Percentiles rank a stretch among this genome's conserved stretches.
These are phyloP conservation scores for Trametes cinnabarina DNA, from an alignment of 768 basidiomycete genomes.

Conservation along the genomic window DNA sequence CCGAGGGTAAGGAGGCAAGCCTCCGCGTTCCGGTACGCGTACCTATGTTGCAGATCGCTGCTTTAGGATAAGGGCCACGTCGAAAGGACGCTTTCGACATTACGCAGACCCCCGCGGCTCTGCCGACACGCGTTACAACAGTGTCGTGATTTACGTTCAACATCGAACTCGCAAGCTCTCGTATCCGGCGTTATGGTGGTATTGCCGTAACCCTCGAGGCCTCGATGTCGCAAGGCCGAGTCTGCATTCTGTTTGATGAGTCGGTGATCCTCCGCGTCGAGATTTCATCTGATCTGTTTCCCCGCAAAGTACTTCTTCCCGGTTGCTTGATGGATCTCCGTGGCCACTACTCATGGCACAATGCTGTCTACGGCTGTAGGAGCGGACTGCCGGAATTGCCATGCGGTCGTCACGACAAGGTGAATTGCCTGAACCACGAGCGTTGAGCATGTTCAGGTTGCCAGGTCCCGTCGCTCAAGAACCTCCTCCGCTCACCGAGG, in stretches of 20 bases:
- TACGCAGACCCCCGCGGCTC: background rate
- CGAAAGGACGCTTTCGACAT: background rate
- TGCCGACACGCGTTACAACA: background rate
- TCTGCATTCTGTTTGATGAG: background rate
- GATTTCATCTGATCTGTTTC: background rate
- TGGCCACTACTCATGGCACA: background rate
- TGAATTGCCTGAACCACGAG: background rate
- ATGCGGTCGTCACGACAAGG: conserved; percentile 3
- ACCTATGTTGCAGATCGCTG: conserved; percentile 7
- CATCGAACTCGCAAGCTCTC: background rate
- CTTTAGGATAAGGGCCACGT: conserved; percentile 8
- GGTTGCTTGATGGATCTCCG: background rate
- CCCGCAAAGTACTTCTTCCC: background rate
- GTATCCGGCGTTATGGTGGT: conserved; percentile 9
- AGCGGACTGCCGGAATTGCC: background rate
- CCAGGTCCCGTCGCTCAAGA: background rate
- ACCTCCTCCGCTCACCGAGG: background rate
- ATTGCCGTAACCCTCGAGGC: background rate
- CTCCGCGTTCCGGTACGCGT: conserved; percentile 8
- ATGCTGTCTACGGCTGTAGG: background rate
- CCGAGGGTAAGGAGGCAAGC: conserved; percentile 3
- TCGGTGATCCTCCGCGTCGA: background rate
- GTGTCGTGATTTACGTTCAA: conserved; percentile 9
- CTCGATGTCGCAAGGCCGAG: background rate
- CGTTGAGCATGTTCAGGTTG: background rate